Base-by-base conservation (phyloP, 1,139 yeast species). In the Sugiyamaella paludigena region DNA sequence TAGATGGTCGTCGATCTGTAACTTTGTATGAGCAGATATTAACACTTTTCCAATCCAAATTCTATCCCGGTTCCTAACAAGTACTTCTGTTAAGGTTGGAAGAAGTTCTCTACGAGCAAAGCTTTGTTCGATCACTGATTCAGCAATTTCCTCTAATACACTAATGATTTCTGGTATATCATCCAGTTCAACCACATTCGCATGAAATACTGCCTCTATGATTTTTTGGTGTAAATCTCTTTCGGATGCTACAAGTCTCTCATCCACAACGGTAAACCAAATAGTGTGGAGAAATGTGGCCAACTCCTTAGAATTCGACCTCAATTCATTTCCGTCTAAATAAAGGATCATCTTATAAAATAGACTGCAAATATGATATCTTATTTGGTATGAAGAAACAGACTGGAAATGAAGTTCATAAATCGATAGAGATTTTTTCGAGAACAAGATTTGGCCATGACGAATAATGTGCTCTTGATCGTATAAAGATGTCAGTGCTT, bases 81-180 rank as follows among this genome's bases (percentile, higher is more conserved):
- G 54, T 16, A 68, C 60, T 29, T 63, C 63, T 2, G 85, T 73
- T 24, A 88, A 64, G 0, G 75, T 60, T 0, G 96, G 92, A 27
- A 87, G 68, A 11, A 89, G 68, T 10, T 86, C 75, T 57, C 95
- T 78, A 65, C 96, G 78, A 0, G 87, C 83, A 47, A 66, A 73
- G 1, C 94, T 68, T 60, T 52, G 60, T 2, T 59, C 58, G 2
- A 85, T 56, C 0, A 63, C 52, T 2, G 60, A 62, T 30, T 51
- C 40, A 29, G 64, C 63, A 19, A 66, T 60, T 2, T 43, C 38
- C 40, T 62, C 61, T 19, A 65, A 48, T 5, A 46, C 32, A 11
- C 43, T 49, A 9, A 57, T 44, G 19, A 58, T 40, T 12, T 45
- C 43, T 2, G 33, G 34, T 19, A 19, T 19, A 16, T 60, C 62